phyloP scores from a whole-genome alignment of 23 red algal species.

The Gracilaria gracilis region DNA sequence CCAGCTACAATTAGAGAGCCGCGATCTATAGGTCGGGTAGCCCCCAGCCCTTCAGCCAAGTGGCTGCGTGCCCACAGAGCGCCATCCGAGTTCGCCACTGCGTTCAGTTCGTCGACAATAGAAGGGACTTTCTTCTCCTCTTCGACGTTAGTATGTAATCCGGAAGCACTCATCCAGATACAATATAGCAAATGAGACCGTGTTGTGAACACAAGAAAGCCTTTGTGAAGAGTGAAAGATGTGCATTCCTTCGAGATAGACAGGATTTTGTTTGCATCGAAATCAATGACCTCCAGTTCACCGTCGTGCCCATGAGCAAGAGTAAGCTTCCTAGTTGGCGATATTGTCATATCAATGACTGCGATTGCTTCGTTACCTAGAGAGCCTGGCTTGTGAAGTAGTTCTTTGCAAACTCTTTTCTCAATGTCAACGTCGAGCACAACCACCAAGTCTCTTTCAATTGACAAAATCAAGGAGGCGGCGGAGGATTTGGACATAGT shows the following conservation, averaged over 20 bases:
- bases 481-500: neutral
- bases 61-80: neutral
- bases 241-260: constrained; percentile 74
- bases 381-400: neutral
- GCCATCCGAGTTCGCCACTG: neutral
- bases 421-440: neutral
- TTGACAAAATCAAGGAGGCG: neutral
- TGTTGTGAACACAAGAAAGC: constrained; percentile 70
- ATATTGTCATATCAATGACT: constrained; percentile 3
- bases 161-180: constrained; percentile 19
- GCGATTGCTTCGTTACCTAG: constrained; percentile 7
- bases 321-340: neutral
- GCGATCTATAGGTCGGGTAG: constrained; percentile 79
- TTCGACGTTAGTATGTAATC: neutral
- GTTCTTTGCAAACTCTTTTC: neutral
- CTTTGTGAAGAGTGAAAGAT: constrained; percentile 49
- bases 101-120: constrained; percentile 32
- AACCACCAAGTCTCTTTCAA: neutral
- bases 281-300: constrained; percentile 40
- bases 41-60: constrained; percentile 32
- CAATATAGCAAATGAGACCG: constrained; percentile 74
- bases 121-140: constrained; percentile 20
- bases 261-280: constrained; percentile 15
- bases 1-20: constrained; percentile 67
- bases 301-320: constrained; percentile 46